Conservation (phyloP, 2,329 filamentous ascomycete genomes). For the Fusarium redolens region DNA sequence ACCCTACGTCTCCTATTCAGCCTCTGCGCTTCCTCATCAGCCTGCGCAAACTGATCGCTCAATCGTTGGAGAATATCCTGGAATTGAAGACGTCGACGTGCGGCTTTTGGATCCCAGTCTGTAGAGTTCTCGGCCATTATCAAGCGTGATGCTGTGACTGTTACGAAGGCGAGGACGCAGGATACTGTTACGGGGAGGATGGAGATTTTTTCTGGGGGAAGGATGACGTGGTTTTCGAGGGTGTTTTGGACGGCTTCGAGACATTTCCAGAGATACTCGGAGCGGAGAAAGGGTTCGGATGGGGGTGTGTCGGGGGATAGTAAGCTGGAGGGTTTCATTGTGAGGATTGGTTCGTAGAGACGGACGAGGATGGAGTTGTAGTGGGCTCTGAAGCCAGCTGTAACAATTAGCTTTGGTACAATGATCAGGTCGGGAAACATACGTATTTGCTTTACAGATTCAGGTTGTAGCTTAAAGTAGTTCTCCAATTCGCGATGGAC, state of each 20-base stretch:
- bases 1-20: conserved; percentile 42
- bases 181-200: conserved; percentile 47
- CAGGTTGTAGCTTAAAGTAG: conserved; percentile 38
- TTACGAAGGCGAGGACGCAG: conserved; percentile 49
- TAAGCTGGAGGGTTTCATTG: conserved; percentile 38
- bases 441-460: conserved; percentile 37
- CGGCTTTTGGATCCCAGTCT: conserved; percentile 53
- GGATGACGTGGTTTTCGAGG: conserved; percentile 41
- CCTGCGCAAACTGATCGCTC: conserved; percentile 47
- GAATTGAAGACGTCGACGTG: conserved; percentile 50
- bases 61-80: conserved; percentile 43
- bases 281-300: conserved; percentile 44
- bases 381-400: conserved; percentile 51
- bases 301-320: conserved; percentile 23
- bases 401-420: rapidly evolving
- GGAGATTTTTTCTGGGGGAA: conserved; percentile 43
- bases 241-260: conserved; percentile 46
- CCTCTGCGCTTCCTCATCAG: conserved; percentile 42
- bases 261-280: conserved; percentile 53
- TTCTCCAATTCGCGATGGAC: conserved; percentile 50
- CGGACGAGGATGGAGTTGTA: conserved; percentile 50
- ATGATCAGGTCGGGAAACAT: neutral
- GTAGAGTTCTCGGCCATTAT: conserved; percentile 48
- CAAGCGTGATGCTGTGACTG: conserved; percentile 52
- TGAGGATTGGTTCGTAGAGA: conserved; percentile 54